Evolutionary conservation across 2,329 filamentous ascomycete species (phyloP), one percentile per base, ranked within the genome.

Genomic region (Ophiostoma pallidulum): DNA sequence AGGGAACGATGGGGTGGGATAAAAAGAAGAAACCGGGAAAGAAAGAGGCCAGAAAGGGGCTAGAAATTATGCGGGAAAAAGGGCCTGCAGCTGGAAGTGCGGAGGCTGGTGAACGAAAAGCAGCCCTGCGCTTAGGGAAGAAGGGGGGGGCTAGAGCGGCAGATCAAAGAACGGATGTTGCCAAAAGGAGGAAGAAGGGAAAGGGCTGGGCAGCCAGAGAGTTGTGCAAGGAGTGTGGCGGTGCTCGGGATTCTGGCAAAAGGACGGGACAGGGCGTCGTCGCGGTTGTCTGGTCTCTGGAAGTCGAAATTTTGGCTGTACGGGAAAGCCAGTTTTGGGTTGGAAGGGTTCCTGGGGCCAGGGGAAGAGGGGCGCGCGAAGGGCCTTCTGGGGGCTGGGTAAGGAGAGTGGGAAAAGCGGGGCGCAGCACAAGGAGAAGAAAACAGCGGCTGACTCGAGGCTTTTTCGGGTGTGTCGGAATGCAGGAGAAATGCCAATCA

Each of bases 1-100:
- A 76, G 69, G 69, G 68, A 69, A 66, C 47, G 52, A 37, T 47
- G 39, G 37, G 18, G 8, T 4, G 19, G 22, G 33, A 31, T 18
- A 24, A 22, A 29, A 6, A 32, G 22, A 44, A 24, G 20, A 37
- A 40, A 24, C 26, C 9, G 32, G n/a, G 29, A 35, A 49, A 33
- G 32, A 38, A 49, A 44, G 33, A 40, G 28, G 46, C 22, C 41
- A 48, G 40, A 41, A 40, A 50, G 43, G 39, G 48, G 24, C 33
- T 26, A 42, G 35, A 49, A 45, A 35, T 19, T 14, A 16, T 28
- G 41, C 29, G 36, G 29, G 36, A 41, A 35, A 44, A 40, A 39
- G 41, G 29, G 22, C 19, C 4, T n/a, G n/a, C 41, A 22, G 31
- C 35, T 22, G 32, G 31, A 39, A n/a, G n/a, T 31, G 41, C 35